phyloP scores from a whole-genome alignment of 2,329 filamentous ascomycete species.

The Orbilia blumenaviensis region DNA sequence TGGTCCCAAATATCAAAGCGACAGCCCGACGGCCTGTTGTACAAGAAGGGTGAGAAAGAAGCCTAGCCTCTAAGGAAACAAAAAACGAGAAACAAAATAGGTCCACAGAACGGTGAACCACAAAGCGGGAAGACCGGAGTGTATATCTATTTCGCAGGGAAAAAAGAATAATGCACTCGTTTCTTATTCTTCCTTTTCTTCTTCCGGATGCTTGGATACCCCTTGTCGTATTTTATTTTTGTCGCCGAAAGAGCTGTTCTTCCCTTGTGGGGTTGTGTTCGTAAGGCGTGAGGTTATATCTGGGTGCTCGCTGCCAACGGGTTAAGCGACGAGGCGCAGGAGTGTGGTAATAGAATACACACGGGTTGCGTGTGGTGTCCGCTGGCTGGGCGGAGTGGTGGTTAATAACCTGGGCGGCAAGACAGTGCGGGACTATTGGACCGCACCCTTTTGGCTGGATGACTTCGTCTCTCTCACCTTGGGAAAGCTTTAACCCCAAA shows the following conservation, averaged over 20 bases:
- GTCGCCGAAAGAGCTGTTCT: conserved; percentile 4
- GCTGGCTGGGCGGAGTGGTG: conserved; percentile 20
- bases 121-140: conserved; percentile 1
- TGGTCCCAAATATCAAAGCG: conserved; percentile 2
- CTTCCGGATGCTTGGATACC: not conserved
- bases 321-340: conserved; percentile 54
- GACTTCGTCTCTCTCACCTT: conserved; percentile 32
- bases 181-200: no score
- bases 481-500: conserved; percentile 8
- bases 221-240: conserved; percentile 21
- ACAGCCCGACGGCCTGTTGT: conserved; percentile 6
- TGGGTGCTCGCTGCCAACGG: conserved; percentile 34
- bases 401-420: conserved; percentile 54
- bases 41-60: not conserved
- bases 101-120: not conserved
- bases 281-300: conserved; percentile 46
- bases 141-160: conserved; percentile 19
- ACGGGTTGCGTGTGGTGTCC: conserved; percentile 23
- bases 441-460: not conserved
- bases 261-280: conserved; percentile 21
- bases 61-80: not conserved
- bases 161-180: not conserved
- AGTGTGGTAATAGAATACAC: conserved; percentile 13
- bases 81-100: no score
- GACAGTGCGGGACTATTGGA: conserved; percentile 48